phyloP scores from a whole-genome alignment of 768 basidiomycete genomes.

The Xerocomellus intermedius region DNA sequence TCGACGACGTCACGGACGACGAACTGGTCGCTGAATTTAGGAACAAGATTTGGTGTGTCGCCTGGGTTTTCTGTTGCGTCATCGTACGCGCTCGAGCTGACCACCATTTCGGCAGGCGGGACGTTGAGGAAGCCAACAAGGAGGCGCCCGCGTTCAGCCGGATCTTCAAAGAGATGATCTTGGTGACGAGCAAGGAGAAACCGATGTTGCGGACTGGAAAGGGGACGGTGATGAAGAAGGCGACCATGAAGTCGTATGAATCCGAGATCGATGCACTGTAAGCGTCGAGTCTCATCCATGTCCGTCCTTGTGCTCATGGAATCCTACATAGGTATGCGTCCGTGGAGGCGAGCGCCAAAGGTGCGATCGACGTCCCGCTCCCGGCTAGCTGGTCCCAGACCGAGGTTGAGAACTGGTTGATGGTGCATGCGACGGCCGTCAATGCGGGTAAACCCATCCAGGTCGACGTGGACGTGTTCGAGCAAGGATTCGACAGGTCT shows the following conservation, averaged over 20 bases:
- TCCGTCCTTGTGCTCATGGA: neutral
- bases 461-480: slow-evolving; percentile 24
- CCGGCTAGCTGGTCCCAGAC: slow-evolving; percentile 24
- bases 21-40: slow-evolving; percentile 29
- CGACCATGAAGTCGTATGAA: slow-evolving; percentile 38
- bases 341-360: slow-evolving; percentile 24
- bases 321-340: slow-evolving; percentile 25
- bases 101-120: slow-evolving; percentile 24
- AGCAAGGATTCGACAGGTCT: slow-evolving; percentile 39
- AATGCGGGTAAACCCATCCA: slow-evolving; percentile 6
- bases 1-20: slow-evolving; percentile 35
- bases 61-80: neutral
- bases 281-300: neutral
- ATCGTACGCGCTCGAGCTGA: neutral
- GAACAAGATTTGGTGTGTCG: slow-evolving; percentile 38
- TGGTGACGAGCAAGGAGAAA: slow-evolving; percentile 40
- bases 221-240: slow-evolving; percentile 44
- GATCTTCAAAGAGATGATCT: slow-evolving; percentile 54
- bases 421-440: slow-evolving; percentile 20
- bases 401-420: slow-evolving; percentile 27
- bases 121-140: slow-evolving; percentile 43
- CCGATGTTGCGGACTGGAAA: slow-evolving; percentile 47
- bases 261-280: slow-evolving; percentile 48
- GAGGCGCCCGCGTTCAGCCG: slow-evolving; percentile 40
- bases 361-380: slow-evolving; percentile 22